Conservation (phyloP, 306 rosid species). For the Corylus avellana region DNA sequence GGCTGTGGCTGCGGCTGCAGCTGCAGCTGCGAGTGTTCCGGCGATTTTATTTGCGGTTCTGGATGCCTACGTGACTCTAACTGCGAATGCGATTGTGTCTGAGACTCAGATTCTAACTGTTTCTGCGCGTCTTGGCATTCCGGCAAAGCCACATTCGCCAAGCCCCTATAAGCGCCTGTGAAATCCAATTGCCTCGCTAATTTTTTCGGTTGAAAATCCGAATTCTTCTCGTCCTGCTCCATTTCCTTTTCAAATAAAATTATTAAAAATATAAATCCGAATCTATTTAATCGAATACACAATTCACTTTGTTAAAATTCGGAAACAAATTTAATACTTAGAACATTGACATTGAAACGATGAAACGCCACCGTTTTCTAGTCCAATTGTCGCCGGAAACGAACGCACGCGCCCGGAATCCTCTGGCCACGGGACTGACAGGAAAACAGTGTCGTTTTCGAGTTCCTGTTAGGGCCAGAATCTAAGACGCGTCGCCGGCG, state of each 20-base stretch:
- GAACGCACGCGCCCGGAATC: background rate
- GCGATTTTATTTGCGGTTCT: conserved; percentile 4
- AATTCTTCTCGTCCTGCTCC: conserved; percentile 57
- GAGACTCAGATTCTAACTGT: conserved; percentile 8
- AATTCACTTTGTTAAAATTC: conserved; percentile 10
- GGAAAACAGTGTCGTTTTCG: background rate
- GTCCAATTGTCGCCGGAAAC: conserved; percentile 10
- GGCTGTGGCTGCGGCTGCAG: background rate
- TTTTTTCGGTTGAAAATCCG: conserved; percentile 44
- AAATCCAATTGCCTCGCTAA: conserved; percentile 70
- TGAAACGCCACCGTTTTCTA: conserved; percentile 14
- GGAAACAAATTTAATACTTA: background rate
- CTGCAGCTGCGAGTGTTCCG: conserved; percentile 8
- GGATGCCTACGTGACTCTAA: background rate
- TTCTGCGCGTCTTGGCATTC: conserved; percentile 24
- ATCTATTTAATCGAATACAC: background rate
- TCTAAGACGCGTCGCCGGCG: background rate
- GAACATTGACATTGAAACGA: background rate
- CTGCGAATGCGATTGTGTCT: conserved; percentile 9
- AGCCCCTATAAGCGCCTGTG: conserved; percentile 23
- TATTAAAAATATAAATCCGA: background rate
- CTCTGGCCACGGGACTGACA: background rate
- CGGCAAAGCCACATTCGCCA: conserved; percentile 20
- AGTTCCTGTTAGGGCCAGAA: conserved; percentile 6
- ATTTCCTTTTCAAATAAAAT: conserved; percentile 23